These are phyloP conservation scores for Spirogloea muscicola DNA, from an alignment of 139 green algal species.

Conservation along the genomic window DNA sequence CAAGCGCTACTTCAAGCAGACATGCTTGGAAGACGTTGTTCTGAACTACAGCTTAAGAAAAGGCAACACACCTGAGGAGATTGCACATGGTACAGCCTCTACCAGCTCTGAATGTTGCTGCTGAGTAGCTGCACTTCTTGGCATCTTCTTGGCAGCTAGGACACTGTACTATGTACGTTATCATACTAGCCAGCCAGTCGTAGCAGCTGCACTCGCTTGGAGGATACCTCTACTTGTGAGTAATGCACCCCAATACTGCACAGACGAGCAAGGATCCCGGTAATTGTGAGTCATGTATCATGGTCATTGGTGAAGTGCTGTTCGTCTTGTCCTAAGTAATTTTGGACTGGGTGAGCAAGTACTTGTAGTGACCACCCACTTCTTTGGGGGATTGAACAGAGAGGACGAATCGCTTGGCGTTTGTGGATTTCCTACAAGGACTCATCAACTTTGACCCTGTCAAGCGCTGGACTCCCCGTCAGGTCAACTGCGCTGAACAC, in stretches of 20 bases:
- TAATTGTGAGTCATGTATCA: not conserved
- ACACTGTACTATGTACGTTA: not conserved
- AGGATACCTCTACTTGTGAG: not conserved
- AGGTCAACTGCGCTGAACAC: slow-evolving; percentile 10
- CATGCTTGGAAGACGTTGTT: slow-evolving; percentile 33
- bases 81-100: not conserved
- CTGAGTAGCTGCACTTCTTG: not conserved
- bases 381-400: slow-evolving; percentile 16
- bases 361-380: not conserved
- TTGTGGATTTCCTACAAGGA: slow-evolving; percentile 40
- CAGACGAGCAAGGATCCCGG: not conserved
- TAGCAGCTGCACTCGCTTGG: not conserved
- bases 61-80: slow-evolving; percentile 26
- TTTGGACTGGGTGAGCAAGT: not conserved
- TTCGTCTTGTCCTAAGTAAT: too few relatives aligned
- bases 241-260: not conserved
- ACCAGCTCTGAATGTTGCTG: not conserved
- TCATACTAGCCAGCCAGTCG: not conserved
- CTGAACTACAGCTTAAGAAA: slow-evolving; percentile 30
- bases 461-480: slow-evolving; percentile 34
- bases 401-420: slow-evolving; percentile 7
- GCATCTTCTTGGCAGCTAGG: not conserved
- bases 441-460: slow-evolving; percentile 41
- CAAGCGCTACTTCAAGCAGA: slow-evolving; percentile 46
- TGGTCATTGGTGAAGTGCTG: not conserved